Base-by-base conservation (phyloP, 164 flowering plant species). In the Chimonanthus praecox region DNA sequence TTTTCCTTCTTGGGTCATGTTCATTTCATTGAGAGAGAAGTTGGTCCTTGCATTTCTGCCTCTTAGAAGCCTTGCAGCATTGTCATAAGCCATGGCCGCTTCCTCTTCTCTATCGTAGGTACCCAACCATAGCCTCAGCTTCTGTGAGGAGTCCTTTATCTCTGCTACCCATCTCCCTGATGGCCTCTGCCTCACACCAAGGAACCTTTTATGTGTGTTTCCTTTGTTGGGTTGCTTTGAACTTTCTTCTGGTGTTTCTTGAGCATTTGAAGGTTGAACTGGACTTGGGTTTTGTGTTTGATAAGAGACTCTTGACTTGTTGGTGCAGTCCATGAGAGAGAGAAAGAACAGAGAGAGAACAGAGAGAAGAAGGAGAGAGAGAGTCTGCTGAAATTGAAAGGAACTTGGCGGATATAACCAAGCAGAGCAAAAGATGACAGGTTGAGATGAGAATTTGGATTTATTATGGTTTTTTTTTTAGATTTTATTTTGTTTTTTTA, bases 181-280 rank as follows among this genome's bases (percentile, higher is more conserved):
- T 2, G 90, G 90, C 78, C 90, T 83, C 71, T 85, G 89, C 67
- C 91, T 85, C 67, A 88, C 91, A 20, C 91, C 89, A 45, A 86
- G 80, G 67, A 72, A 88, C 75, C 77, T 82, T 62, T 49, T 60
- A 16, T 15, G 47, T 7, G 18, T 74, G 50, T 48, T 71, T 4
- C 13, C 15, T 49, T 44, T 61, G 9, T 11, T 78, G 47, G 47
- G 49, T 5, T 65, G 60, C 20, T 63, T 78, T 44, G 69, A 65
- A 46, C 51, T 72, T 45, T 21, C 43, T 45, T 70, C 54, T 8
- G 18, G 43, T 13, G 45, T 10, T 7, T 33, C 62, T 70, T 51
- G 21, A 21, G 49, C 16, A 7, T 21, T 51, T 43, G 61, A 4
- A 47, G 62, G 62, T 33, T 18, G n/a, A 51, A 5, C 43, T 6